Conservation (phyloP, 2,329 filamentous ascomycete genomes). For the Colletotrichum musae region DNA sequence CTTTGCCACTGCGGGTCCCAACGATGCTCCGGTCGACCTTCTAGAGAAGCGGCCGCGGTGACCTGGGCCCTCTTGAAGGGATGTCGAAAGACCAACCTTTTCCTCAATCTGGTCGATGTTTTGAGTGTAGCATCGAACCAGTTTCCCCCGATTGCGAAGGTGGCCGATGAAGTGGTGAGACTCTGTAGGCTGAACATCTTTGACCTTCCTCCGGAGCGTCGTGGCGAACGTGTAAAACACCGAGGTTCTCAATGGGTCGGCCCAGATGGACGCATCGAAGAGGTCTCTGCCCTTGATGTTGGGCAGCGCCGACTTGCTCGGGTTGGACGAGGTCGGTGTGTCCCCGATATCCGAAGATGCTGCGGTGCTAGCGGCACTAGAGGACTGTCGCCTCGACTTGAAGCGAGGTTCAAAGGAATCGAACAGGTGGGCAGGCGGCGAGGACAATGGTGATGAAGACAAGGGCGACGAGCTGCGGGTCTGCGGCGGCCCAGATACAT, state of each 20-base stretch:
- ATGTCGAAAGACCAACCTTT: constrained; percentile 76
- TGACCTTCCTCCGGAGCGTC: constrained; percentile 74
- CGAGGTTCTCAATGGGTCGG: constrained; percentile 76
- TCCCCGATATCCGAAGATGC: constrained; percentile 63
- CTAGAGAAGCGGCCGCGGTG: constrained; percentile 72
- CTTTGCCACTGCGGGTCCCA: constrained; percentile 36
- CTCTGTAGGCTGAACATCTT: constrained; percentile 73
- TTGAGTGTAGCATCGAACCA: constrained; percentile 81
- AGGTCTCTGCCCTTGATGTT: constrained; percentile 80
- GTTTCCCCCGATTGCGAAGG: constrained; percentile 75
- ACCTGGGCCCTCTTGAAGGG: constrained; percentile 73
- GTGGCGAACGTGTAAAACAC: constrained; percentile 82
- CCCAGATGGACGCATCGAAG: constrained; percentile 80
- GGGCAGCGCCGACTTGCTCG: constrained; percentile 58
- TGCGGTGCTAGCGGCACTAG: constrained; percentile 53
- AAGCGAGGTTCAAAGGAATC: constrained; percentile 62
- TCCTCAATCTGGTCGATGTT: constrained; percentile 83
- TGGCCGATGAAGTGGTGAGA: constrained; percentile 79
- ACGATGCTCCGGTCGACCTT: constrained; percentile 53
- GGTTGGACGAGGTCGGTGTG: constrained; percentile 56
- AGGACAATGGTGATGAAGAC: constrained; percentile 64
- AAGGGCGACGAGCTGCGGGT: constrained; percentile 65
- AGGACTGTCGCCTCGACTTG: constrained; percentile 50
- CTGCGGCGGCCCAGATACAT: background rate
- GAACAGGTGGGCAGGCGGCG: constrained; percentile 67